Percentiles rank a stretch among this genome's conserved stretches.
Evolutionary conservation across 768 basidiomycete species (phyloP).

Genomic region (Jaapia argillacea): DNA sequence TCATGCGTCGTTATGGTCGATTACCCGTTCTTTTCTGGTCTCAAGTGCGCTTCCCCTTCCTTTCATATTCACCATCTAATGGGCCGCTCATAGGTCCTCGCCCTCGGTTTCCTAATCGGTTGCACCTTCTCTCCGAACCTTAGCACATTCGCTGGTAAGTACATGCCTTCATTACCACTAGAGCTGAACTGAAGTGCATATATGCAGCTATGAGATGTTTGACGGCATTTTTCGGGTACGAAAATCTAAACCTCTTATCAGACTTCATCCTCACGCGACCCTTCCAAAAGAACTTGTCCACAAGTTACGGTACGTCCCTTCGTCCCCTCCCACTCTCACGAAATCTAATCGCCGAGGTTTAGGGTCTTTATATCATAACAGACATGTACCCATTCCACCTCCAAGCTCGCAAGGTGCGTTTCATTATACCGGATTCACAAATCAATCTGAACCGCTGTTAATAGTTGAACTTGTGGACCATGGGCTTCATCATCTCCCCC

Average conservation of each 20-base stretch:
- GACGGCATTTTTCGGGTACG: constrained; percentile 45
- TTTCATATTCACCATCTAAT: neutral
- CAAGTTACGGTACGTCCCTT: constrained; percentile 46
- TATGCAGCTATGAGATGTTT: constrained; percentile 46
- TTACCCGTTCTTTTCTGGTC: constrained; percentile 67
- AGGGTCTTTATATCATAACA: constrained; percentile 52
- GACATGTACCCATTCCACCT: constrained; percentile 63
- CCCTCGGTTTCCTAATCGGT: constrained; percentile 48
- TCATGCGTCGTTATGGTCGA: constrained; percentile 53
- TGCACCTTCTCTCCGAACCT: constrained; percentile 49
- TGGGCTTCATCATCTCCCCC: constrained; percentile 61
- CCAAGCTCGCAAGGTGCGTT: constrained; percentile 49
- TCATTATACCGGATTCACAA: neutral
- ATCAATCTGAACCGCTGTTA: no score
- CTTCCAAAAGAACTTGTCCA: constrained; percentile 34
- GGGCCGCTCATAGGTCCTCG: constrained; percentile 44
- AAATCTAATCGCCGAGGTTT: neutral
- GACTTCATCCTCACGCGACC: neutral
- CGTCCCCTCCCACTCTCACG: neutral
- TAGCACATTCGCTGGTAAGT: constrained; percentile 43
- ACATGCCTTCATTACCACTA: constrained; percentile 14
- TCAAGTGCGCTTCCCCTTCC: constrained; percentile 37
- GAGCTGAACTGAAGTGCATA: neutral
- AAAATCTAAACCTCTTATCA: constrained; percentile 1
- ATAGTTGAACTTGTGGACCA: constrained; percentile 64